A percentile compares a stretch with the other conserved stretches of the same genome.
These are phyloP conservation scores for Pythium brassicae DNA, from an alignment of 352 stramenopile species.

Conservation along the genomic window DNA sequence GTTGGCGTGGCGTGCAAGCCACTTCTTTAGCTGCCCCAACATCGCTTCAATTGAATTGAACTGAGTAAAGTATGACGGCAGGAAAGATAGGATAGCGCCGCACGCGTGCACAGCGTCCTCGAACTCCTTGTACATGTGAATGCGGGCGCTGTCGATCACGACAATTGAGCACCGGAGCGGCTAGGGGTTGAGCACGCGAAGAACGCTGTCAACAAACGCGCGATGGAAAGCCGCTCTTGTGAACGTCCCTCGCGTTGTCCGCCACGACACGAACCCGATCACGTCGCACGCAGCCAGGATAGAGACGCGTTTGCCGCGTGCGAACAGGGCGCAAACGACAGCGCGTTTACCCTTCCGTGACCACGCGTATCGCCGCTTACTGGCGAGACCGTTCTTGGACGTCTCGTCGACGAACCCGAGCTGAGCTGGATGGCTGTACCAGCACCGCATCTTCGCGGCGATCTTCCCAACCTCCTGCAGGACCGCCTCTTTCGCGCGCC, in stretches of 20 bases:
- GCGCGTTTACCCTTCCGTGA: neutral
- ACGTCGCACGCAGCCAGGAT: conserved; percentile 12
- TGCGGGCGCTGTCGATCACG: conserved; percentile 17
- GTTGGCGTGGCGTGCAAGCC: conserved; percentile 14
- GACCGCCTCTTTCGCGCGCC: too few species aligned
- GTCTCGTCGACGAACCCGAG: neutral
- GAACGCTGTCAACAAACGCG: neutral
- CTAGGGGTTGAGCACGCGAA: conserved; percentile 13
- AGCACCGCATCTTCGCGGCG: too few species aligned
- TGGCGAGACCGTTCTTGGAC: conserved; percentile 3
- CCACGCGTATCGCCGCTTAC: neutral
- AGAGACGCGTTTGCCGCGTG: conserved; percentile 8
- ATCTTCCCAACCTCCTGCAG: too few species aligned
- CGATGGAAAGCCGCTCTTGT: conserved; percentile 3
- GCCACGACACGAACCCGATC: conserved; percentile 7
- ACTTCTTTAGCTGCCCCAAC: conserved; percentile 20
- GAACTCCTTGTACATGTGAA: conserved; percentile 22
- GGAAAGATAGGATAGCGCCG: conserved; percentile 11
- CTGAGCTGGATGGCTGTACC: neutral
- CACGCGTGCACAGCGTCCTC: conserved; percentile 10
- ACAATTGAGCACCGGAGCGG: conserved; percentile 19
- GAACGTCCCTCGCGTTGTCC: conserved; percentile 4
- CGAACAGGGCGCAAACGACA: neutral
- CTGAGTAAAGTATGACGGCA: conserved; percentile 20
- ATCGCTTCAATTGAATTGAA: conserved; percentile 21